Percentiles rank a stretch among this genome's conserved stretches.
Evolutionary conservation across 768 basidiomycete species (phyloP).

Genomic region (Cystofilobasidium ferigula): DNA sequence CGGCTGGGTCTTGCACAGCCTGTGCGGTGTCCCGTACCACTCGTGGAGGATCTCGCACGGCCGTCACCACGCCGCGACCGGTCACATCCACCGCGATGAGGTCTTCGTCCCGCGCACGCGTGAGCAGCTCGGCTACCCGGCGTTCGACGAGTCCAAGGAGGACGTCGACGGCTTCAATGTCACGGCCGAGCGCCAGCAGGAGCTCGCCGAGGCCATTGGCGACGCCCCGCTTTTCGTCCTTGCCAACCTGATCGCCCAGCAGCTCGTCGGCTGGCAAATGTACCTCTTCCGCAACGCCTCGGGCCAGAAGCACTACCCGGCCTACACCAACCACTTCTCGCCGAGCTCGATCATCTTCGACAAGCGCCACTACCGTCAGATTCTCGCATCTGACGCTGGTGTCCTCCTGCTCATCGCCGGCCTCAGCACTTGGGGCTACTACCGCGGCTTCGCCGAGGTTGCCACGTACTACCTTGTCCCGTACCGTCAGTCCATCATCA

Average conservation of each 20-base stretch:
- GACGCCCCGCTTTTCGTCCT: constrained; percentile 66
- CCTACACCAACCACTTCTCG: constrained; percentile 70
- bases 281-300: constrained; percentile 69
- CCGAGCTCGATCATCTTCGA: constrained; percentile 69
- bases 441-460: constrained; percentile 59
- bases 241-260: constrained; percentile 37
- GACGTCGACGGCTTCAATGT: constrained; percentile 45
- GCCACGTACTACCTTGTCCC: constrained; percentile 72
- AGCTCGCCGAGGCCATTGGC: constrained; percentile 69
- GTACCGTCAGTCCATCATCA: constrained; percentile 47
- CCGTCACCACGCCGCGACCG: constrained; percentile 90
- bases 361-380: constrained; percentile 62
- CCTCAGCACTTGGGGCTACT: constrained; percentile 48
- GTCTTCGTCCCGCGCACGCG: constrained; percentile 92
- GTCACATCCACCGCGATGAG: constrained; percentile 87
- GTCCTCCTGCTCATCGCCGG: constrained; percentile 59
- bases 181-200: constrained; percentile 32
- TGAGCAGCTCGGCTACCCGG: constrained; percentile 51
- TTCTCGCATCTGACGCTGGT: constrained; percentile 74
- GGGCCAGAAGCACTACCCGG: constrained; percentile 71
- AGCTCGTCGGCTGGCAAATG: constrained; percentile 48
- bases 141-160: constrained; percentile 50
- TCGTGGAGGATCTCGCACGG: constrained; percentile 91
- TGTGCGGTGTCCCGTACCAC: constrained; percentile 87
- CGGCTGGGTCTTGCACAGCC: constrained; percentile 85